A percentile compares a stretch with the other conserved stretches of the same genome.
These are phyloP conservation scores for Spatholobus suberectus DNA, from an alignment of 306 rosid genomes.

Conservation along the genomic window DNA sequence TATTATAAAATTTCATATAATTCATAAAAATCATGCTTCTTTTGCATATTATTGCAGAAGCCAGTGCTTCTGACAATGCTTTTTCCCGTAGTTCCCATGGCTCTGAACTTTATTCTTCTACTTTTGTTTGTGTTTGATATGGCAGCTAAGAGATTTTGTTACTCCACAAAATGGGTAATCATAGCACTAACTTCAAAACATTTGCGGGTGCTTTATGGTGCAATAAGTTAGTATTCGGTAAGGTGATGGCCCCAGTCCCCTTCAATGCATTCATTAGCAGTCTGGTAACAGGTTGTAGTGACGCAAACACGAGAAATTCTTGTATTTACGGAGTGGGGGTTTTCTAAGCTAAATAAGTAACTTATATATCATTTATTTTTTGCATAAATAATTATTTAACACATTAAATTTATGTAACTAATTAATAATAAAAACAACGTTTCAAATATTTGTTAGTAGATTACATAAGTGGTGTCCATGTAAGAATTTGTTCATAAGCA, in stretches of 20 bases:
- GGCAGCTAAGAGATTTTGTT: background rate
- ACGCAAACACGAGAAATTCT: background rate
- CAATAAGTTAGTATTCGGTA: background rate
- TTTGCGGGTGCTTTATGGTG: background rate
- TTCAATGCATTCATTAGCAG: no score
- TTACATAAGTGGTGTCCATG: no score
- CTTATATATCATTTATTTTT: no score
- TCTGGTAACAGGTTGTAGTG: background rate
- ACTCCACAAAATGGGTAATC: background rate
- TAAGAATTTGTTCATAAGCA: no score
- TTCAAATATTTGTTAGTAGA: no score
- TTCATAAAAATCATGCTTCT: slow-evolving; percentile 1
- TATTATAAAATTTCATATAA: slow-evolving; percentile 18
- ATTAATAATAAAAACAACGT: no score
- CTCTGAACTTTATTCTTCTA: background rate
- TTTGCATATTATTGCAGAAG: slow-evolving; percentile 13
- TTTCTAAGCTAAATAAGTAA: no score
- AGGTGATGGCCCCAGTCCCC: background rate
- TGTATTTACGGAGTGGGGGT: no score
- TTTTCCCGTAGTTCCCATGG: background rate
- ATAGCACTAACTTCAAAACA: background rate
- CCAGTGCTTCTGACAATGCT: background rate
- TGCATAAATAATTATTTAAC: no score
- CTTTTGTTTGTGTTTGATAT: background rate
- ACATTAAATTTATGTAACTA: no score